phyloP scores from a whole-genome alignment of 306 rosid species.

The Sesbania bispinosa region DNA sequence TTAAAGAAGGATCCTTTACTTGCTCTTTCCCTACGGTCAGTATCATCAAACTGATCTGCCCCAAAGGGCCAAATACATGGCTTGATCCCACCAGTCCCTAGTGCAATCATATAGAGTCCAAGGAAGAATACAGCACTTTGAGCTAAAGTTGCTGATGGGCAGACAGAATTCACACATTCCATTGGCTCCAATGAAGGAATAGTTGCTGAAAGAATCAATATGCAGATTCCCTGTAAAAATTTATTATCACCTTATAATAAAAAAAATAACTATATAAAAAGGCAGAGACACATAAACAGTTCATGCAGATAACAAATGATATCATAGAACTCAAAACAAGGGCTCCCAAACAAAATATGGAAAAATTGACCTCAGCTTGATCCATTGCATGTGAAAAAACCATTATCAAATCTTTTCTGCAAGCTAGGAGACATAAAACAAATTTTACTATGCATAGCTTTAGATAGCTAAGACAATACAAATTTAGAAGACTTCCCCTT shows the following conservation, averaged over 20 bases:
- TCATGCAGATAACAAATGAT: neutral
- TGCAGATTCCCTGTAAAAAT: constrained; percentile 68
- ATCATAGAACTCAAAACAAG: neutral
- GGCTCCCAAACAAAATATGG: neutral
- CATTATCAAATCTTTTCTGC: neutral
- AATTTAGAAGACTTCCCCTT: neutral
- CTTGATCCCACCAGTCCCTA: constrained; percentile 66
- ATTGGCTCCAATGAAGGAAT: constrained; percentile 52
- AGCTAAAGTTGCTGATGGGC: constrained; percentile 29
- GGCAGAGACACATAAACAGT: neutral
- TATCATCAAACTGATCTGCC: constrained; percentile 63
- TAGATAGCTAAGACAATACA: neutral
- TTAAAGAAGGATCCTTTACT: constrained; percentile 55
- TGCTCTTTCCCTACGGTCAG: constrained; percentile 37
- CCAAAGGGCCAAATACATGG: constrained; percentile 60
- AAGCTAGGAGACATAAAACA: neutral
- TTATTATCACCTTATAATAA: neutral
- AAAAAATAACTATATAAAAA: neutral
- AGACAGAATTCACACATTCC: constrained; percentile 45
- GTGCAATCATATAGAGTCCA: constrained; percentile 50
- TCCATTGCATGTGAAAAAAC: neutral
- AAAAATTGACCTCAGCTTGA: neutral
- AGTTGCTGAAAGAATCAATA: constrained; percentile 67
- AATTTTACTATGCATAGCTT: neutral
- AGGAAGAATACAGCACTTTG: too few relatives aligned